Percentiles rank a stretch among this genome's conserved stretches.
phyloP scores from a whole-genome alignment of 1,139 yeast genomes.

The Yamadazyma oceani region DNA sequence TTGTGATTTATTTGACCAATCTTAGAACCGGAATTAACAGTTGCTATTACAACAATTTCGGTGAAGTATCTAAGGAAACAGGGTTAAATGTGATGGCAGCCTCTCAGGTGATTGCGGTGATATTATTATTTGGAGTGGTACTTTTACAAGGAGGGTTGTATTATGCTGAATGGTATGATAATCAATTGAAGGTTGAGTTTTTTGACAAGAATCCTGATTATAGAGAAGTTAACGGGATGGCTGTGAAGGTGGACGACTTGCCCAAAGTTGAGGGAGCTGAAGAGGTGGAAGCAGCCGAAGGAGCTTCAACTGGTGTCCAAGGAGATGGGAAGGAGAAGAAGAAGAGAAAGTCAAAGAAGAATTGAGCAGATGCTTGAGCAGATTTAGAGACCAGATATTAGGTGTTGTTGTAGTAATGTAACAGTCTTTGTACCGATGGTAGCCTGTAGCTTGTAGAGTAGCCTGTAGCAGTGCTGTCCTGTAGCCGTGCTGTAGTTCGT shows the following conservation, averaged over 20 bases:
- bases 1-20: slow-evolving; percentile 83
- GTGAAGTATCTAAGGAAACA: slow-evolving; percentile 83
- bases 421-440: too few species aligned
- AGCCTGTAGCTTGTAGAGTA: too few species aligned
- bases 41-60: slow-evolving; percentile 77
- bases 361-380: too few species aligned
- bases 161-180: slow-evolving; percentile 81
- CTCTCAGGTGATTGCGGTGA: slow-evolving; percentile 71
- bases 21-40: slow-evolving; percentile 78
- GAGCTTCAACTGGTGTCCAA: slow-evolving; percentile 15
- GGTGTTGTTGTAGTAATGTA: too few species aligned
- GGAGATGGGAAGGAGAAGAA: slow-evolving; percentile 18
- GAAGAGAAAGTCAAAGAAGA: slow-evolving; percentile 12
- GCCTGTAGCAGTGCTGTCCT: too few species aligned
- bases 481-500: too few species aligned
- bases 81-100: slow-evolving; percentile 94
- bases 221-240: slow-evolving; percentile 20
- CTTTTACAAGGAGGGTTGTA: slow-evolving; percentile 86
- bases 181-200: slow-evolving; percentile 53
- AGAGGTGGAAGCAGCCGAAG: slow-evolving; percentile 20
- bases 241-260: slow-evolving; percentile 15
- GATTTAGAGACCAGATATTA: too few species aligned
- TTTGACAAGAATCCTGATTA: slow-evolving; percentile 40
- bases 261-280: slow-evolving; percentile 19
- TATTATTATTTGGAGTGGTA: slow-evolving; percentile 73